Base-by-base conservation (phyloP, 768 basidiomycete species). In the Gymnopilus junonius region DNA sequence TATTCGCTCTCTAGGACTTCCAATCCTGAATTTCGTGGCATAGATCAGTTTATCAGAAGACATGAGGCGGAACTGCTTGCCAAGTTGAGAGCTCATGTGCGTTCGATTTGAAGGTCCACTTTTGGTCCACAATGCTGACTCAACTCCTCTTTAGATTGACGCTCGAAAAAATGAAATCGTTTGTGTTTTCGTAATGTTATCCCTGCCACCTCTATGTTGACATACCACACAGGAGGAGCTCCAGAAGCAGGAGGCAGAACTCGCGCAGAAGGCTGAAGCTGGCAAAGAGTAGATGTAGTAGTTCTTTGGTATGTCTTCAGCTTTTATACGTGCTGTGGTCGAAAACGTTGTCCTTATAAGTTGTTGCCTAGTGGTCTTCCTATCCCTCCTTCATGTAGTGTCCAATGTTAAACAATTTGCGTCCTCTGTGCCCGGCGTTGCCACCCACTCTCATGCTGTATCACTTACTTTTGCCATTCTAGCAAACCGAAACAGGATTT, bases 11-110 rank as follows among this genome's bases (percentile, higher is more conserved):
- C 3, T 27, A 10, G 15, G 17, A 7, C 48, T n/a, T 46, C 23
- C 1, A 5, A 17, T 14, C 14, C 42, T 55, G 50, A 34, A 35
- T 39, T 54, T 17, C 32, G n/a, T 58, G 4, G 43, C 55, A 12
- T 58, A 92, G 91, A 90, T 61, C 83, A 90, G 76, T 92, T 87
- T 65, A 79, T 83, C 50, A 86, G 83, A 59, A 73, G 77, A 62
- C 87, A 87, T 59, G 91, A 92, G 61, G 69, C 74, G 12, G 83
- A 82, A 67, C 80, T 86, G 58, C 70, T 92, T 42, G 75, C 79
- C 69, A 91, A 90, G 75, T 72, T 92, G 73, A 84, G 71, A 76
- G 77, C 74, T 15, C 67, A 84, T 80, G 91, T 90, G 60, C 23
- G 83, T 50, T 23, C 51, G n/a, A 34, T 29, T 48, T 39, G 54